These are phyloP conservation scores for Pseudopithomyces maydicus DNA, from an alignment of 2,329 filamentous ascomycete species.

Conservation along the genomic window DNA sequence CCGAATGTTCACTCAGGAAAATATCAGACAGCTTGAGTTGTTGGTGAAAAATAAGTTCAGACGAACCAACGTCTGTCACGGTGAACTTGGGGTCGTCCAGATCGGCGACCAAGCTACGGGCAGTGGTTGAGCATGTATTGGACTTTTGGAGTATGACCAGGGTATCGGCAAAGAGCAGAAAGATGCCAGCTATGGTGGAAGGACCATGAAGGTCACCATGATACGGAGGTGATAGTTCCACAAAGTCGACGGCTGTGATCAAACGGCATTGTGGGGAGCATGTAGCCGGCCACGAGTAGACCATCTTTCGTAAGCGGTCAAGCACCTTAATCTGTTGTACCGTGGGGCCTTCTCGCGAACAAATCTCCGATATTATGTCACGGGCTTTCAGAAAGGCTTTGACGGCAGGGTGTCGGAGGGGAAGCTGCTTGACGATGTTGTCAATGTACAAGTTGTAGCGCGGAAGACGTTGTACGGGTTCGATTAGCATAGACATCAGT, in stretches of 20 bases:
- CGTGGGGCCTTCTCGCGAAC: slow-evolving; percentile 79
- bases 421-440: slow-evolving; percentile 86
- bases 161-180: slow-evolving; percentile 84
- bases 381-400: slow-evolving; percentile 83
- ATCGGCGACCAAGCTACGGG: slow-evolving; percentile 80
- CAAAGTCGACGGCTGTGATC: slow-evolving; percentile 79
- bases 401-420: slow-evolving; percentile 83
- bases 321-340: slow-evolving; percentile 74
- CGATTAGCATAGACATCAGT: slow-evolving; percentile 89
- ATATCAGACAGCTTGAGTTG: slow-evolving; percentile 72
- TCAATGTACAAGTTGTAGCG: slow-evolving; percentile 97
- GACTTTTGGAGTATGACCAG: slow-evolving; percentile 78
- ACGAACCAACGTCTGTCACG: slow-evolving; percentile 36
- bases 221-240: slow-evolving; percentile 77
- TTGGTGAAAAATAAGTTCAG: slow-evolving; percentile 76
- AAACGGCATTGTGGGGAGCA: slow-evolving; percentile 78
- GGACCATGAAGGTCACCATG: slow-evolving; percentile 53
- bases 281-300: slow-evolving; percentile 76
- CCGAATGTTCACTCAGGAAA: slow-evolving; percentile 69
- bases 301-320: slow-evolving; percentile 74
- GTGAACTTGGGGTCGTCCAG: slow-evolving; percentile 73
- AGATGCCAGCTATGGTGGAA: slow-evolving; percentile 63
- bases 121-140: slow-evolving; percentile 65
- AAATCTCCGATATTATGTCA: slow-evolving; percentile 95
- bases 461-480: slow-evolving; percentile 91